Conservation (phyloP, 108 stramenopile species). For the Fragilaria crotonensis region DNA sequence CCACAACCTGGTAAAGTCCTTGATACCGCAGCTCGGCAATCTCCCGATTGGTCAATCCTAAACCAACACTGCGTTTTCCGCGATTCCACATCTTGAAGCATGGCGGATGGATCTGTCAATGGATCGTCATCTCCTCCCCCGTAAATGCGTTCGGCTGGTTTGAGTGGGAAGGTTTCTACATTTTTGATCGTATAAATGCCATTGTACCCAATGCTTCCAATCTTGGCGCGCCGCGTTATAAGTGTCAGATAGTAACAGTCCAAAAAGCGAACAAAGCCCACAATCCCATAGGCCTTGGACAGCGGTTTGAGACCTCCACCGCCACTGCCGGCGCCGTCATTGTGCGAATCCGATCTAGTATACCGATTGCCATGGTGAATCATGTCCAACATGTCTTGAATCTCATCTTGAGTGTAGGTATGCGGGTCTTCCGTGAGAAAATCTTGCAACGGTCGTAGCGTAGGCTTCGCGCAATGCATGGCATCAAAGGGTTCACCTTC, state of each 20-base stretch:
- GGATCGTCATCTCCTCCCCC: slow-evolving; percentile 1
- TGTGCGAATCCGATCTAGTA: not conserved
- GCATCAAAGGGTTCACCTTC: not conserved
- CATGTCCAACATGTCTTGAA: slow-evolving; percentile 81
- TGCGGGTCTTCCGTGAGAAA: slow-evolving; percentile 78
- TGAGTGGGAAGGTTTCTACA: slow-evolving; percentile 82
- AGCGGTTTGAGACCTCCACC: slow-evolving; percentile 72
- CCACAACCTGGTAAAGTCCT: slow-evolving; percentile 87
- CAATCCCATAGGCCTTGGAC: slow-evolving; percentile 82
- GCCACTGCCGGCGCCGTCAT: not conserved
- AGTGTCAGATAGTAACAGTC: slow-evolving; percentile 97
- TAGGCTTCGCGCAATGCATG: slow-evolving; percentile 34
- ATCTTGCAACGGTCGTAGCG: slow-evolving; percentile 55
- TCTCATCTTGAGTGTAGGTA: slow-evolving; percentile 69
- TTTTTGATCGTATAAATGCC: slow-evolving; percentile 93
- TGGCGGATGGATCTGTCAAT: slow-evolving; percentile 60
- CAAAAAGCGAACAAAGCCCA: slow-evolving; percentile 91
- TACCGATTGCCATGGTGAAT: slow-evolving; percentile 76
- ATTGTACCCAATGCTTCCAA: slow-evolving; percentile 94
- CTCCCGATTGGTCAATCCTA: slow-evolving; percentile 76
- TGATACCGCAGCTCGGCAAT: slow-evolving; percentile 90
- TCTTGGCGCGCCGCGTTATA: slow-evolving; percentile 90
- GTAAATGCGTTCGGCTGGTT: slow-evolving; percentile 55
- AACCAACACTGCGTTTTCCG: slow-evolving; percentile 76
- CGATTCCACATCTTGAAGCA: slow-evolving; percentile 90